Evolutionary conservation across 441 rosid genomes (phyloP).

Genomic region (Adansonia rubrostipa): DNA sequence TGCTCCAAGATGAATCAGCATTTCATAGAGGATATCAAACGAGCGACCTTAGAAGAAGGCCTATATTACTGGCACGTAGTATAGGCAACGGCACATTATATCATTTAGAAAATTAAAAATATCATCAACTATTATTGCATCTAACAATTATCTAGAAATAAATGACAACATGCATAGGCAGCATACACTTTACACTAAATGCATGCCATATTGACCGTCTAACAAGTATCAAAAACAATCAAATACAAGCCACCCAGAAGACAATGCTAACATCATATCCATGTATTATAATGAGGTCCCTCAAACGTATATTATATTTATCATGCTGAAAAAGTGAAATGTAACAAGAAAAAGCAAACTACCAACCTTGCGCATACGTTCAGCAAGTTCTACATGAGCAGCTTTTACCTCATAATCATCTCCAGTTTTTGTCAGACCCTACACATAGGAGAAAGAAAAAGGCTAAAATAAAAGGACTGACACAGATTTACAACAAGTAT

Average conservation of each 20-base stretch:
- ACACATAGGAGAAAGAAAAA: conserved; percentile 31
- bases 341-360: conserved; percentile 1
- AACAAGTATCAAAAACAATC: background rate
- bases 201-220: background rate
- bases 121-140: background rate
- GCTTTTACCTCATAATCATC: conserved; percentile 95
- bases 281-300: background rate
- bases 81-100: background rate
- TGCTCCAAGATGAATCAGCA: conserved; percentile 29
- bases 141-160: background rate
- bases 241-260: conserved; percentile 1
- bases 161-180: background rate
- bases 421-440: conserved; percentile 96
- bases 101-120: conserved; percentile 13
- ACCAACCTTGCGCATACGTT: conserved; percentile 97
- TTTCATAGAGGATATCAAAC: conserved; percentile 13
- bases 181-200: background rate
- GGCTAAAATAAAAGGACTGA: conserved; percentile 17
- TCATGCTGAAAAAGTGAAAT: background rate
- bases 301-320: background rate
- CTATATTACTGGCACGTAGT: background rate
- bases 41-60: background rate
- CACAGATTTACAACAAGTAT: conserved; percentile 19
- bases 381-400: conserved; percentile 98
- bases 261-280: background rate